Conservation (phyloP, 139 green algal genomes). For the Chlamydomonas incerta region DNA sequence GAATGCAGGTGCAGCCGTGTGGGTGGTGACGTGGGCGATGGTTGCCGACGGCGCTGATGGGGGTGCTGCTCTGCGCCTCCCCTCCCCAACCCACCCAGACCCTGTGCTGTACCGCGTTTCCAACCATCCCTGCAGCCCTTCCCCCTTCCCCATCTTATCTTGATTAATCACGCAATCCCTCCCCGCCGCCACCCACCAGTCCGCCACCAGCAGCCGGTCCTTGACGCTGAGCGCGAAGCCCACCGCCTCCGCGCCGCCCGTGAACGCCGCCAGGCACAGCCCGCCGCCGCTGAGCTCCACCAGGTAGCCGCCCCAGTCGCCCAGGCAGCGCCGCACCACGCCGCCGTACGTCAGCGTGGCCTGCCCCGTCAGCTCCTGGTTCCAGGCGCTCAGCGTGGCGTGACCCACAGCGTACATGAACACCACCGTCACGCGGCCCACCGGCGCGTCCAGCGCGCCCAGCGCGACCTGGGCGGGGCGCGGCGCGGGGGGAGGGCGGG, state of each 20-base stretch:
- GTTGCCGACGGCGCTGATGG: no score
- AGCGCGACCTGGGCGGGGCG: neutral
- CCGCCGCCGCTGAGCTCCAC: neutral
- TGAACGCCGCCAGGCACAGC: constrained; percentile 1
- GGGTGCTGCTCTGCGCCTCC: no score
- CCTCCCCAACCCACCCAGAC: no score
- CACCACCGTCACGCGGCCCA: constrained; percentile 27
- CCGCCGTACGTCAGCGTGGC: neutral
- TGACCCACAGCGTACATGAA: constrained; percentile 18
- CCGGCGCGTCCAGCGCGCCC: constrained; percentile 15
- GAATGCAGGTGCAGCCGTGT: neutral
- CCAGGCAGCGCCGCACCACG: neutral
- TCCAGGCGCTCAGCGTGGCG: constrained; percentile 15
- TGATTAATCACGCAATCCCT: no score
- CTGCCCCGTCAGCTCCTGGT: neutral
- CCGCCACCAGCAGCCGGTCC: neutral
- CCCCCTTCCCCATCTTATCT: no score
- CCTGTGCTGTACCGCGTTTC: no score
- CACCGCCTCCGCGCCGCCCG: neutral
- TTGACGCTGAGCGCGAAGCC: neutral
- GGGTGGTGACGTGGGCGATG: no score
- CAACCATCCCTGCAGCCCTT: no score
- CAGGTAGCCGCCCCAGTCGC: neutral
- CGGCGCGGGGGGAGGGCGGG: no score
- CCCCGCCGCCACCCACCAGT: neutral